These are phyloP conservation scores for Cenchrus fungigraminus DNA, from an alignment of 176 grass and related monocot genomes.

Conservation along the genomic window DNA sequence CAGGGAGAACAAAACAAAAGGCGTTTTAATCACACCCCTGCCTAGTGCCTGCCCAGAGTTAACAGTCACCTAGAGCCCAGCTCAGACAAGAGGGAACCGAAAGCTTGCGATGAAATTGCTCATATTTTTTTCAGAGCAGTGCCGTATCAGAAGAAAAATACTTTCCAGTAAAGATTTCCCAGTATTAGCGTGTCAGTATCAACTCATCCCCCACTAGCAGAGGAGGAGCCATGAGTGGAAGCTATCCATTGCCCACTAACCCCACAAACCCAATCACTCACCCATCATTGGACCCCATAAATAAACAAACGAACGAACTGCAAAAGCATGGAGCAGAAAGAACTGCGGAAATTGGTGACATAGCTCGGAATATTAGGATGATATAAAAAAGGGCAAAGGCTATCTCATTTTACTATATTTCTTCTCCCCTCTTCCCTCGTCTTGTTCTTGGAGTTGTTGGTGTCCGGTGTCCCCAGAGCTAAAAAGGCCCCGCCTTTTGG, in stretches of 20 bases:
- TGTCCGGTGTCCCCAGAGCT: slow-evolving; percentile 24
- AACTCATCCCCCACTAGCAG: slow-evolving; percentile 50
- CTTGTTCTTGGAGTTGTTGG: slow-evolving; percentile 38
- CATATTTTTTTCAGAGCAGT: background rate
- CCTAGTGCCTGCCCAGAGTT: background rate
- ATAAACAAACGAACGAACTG: slow-evolving; percentile 40
- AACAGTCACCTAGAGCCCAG: background rate
- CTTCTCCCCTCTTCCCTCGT: slow-evolving; percentile 13
- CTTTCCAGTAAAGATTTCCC: background rate
- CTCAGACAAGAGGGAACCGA: background rate
- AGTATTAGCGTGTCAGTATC: slow-evolving; percentile 39
- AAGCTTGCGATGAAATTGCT: background rate
- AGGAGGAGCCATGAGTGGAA: slow-evolving; percentile 47
- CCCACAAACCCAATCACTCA: slow-evolving; percentile 45
- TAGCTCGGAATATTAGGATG: background rate
- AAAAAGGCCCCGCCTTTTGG: slow-evolving; percentile 52
- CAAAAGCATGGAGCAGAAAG: slow-evolving; percentile 10
- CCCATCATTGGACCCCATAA: slow-evolving; percentile 48
- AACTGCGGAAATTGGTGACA: slow-evolving; percentile 9
- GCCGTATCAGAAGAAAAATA: background rate
- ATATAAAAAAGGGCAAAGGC: slow-evolving; percentile 25
- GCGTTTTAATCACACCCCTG: background rate
- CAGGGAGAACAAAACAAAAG: slow-evolving; percentile 12
- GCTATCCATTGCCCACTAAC: slow-evolving; percentile 54
- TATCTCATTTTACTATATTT: slow-evolving; percentile 15